Evolutionary conservation across 352 stramenopile genomes (phyloP).

Genomic region (Globisporangium radiosum): DNA sequence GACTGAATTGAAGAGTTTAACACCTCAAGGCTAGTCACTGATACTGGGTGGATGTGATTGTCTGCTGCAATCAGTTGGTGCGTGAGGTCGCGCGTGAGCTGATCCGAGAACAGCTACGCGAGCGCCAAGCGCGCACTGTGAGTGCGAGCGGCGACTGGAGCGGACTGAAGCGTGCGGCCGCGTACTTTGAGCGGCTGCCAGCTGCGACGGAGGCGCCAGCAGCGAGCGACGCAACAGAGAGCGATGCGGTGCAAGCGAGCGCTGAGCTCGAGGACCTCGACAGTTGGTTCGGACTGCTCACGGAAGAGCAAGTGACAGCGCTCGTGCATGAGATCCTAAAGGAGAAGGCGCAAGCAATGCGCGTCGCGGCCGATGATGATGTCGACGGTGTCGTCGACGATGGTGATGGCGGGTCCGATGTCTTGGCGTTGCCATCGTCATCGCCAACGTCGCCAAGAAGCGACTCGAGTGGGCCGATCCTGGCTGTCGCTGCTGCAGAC

Average conservation of each 20-base stretch:
- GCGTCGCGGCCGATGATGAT: not conserved
- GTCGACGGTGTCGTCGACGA: not conserved
- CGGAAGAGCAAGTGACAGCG: constrained; percentile 37
- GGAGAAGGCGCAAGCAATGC: constrained; percentile 13
- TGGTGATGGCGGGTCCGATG: too few species aligned
- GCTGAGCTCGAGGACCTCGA: constrained; percentile 5
- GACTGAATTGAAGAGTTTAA: not conserved
- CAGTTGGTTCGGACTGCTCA: constrained; percentile 31
- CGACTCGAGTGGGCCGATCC: too few species aligned
- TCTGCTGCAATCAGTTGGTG: constrained; percentile 11
- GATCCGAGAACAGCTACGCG: constrained; percentile 19
- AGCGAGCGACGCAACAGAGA: not conserved
- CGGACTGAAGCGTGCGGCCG: constrained; percentile 26
- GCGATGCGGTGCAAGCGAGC: not conserved
- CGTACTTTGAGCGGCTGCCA: constrained; percentile 23
- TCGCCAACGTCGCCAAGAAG: too few species aligned
- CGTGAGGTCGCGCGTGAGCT: constrained; percentile 30
- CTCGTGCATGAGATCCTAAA: constrained; percentile 40
- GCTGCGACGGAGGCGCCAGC: not conserved
- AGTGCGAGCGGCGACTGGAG: constrained; percentile 19
- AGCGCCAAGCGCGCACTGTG: not conserved
- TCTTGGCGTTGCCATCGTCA: not conserved
- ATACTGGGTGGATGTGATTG: not conserved
- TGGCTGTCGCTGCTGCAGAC: not conserved
- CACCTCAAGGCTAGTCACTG: not conserved